Evolutionary conservation across 257 asterid genomes (phyloP).

Genomic region (Nicotiana tabacum): DNA sequence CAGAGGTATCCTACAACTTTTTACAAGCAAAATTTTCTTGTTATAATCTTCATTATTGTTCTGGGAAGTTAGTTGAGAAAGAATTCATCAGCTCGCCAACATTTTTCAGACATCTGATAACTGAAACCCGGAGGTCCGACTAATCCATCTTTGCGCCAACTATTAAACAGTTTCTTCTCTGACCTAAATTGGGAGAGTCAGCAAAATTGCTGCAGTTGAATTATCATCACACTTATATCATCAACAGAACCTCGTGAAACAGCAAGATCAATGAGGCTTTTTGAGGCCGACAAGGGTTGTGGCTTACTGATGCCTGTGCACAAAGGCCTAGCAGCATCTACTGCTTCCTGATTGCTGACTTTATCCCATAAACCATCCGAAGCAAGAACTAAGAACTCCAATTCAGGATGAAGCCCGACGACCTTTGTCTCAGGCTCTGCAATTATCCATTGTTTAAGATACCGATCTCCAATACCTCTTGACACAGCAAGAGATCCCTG

Average conservation of each 20-base stretch:
- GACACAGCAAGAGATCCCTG: conserved; percentile 88
- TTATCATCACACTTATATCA: conserved; percentile 68
- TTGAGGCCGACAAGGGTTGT: conserved; percentile 45
- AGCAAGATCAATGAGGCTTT: conserved; percentile 60
- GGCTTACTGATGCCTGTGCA: conserved; percentile 38
- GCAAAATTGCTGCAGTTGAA: conserved; percentile 35
- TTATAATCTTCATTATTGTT: neutral
- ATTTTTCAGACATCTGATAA: neutral
- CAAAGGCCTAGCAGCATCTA: conserved; percentile 50
- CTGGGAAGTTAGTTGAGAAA: neutral
- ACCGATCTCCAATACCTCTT: conserved; percentile 74
- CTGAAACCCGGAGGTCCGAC: neutral
- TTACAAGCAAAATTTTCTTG: neutral
- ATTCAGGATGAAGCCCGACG: conserved; percentile 36
- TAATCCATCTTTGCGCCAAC: neutral
- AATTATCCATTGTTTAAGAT: conserved; percentile 78
- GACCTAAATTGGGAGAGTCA: neutral
- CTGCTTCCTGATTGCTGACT: conserved; percentile 84
- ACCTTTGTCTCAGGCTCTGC: conserved; percentile 75
- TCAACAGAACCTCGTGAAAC: conserved; percentile 70
- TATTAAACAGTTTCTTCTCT: neutral
- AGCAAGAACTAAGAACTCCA: conserved; percentile 81
- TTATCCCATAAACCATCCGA: conserved; percentile 98
- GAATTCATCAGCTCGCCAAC: neutral
- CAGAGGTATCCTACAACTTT: neutral